Base-by-base conservation (phyloP, 192 early-diverging fungal species). In the Entomortierella chlamydospora region DNA sequence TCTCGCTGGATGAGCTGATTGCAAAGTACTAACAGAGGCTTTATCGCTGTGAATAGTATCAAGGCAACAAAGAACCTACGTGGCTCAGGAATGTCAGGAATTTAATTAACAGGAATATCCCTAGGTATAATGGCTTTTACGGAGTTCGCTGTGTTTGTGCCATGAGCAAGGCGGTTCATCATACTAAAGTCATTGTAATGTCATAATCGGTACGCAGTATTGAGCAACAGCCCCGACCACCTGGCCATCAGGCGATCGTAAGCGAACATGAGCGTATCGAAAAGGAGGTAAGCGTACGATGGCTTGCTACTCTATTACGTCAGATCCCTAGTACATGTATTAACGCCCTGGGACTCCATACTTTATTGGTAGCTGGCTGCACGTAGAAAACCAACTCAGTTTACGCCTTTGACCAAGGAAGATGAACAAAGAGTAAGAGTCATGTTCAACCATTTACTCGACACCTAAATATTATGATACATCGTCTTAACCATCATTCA, bases 31-130 rank as follows among this genome's bases (percentile, higher is more conserved):
- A 28, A 12, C 7, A n/a, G 12, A 29, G 7, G 4, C 5, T 58
- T 22, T 33, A 39, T 58, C 4, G 2, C 17, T 41, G 20, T n/a
- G n/a, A 20, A 22, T 60, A 73, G 71, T 66, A 66, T 23, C 62
- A 65, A 41, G 72, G 72, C 18, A 42, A 69, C 22, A 57, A 31
- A 52, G 74, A 79, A 49, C 74, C 74, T 20, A 45, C 55, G 37
- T 79, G 74, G 74, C 57, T 79, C 31, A 61, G 25, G 41, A 79
- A 79, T 45, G n/a, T 79, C 7, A 62, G 68, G 50, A 79, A 70
- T 34, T 41, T 79, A 18, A 47, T 79, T 41, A 69, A 43, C 56
- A 70, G 61, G 31, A 70, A 63, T 15, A 37, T 79, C 0, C 74
- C 74, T 59, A 70, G 54, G 74, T 79, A 70, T 17, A 34, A 26